Evolutionary conservation across 2,329 filamentous ascomycete species (phyloP).

Genomic region (Thelonectria rubi): DNA sequence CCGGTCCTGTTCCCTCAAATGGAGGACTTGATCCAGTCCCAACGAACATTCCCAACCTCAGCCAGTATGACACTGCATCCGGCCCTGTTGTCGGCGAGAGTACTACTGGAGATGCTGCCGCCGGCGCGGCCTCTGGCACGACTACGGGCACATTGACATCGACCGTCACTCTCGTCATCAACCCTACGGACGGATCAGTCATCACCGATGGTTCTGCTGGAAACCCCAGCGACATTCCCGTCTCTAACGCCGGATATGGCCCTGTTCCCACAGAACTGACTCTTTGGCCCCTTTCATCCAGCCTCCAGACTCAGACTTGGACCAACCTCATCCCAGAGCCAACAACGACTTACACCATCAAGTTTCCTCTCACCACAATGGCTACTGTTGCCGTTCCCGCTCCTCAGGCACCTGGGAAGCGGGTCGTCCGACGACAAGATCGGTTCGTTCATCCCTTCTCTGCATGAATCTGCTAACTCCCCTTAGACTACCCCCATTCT

Average conservation of each 20-base stretch:
- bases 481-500: constrained; percentile 30
- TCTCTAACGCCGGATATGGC: constrained; percentile 37
- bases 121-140: constrained; percentile 30
- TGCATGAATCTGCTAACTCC: constrained; percentile 20
- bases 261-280: constrained; percentile 33
- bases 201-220: constrained; percentile 31
- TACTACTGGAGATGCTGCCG: constrained; percentile 31
- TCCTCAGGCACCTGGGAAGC: constrained; percentile 28
- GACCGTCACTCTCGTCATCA: constrained; percentile 39
- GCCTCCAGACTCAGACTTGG: constrained; percentile 50
- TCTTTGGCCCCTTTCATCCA: constrained; percentile 39
- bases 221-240: constrained; percentile 30
- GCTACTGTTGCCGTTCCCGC: constrained; percentile 45
- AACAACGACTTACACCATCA: constrained; percentile 53
- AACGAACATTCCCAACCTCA: constrained; percentile 36
- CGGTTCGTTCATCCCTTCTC: constrained; percentile 34
- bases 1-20: constrained; percentile 29
- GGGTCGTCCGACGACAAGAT: constrained; percentile 43
- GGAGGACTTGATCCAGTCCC: constrained; percentile 16
- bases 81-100: constrained; percentile 34
- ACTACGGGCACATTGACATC: constrained; percentile 37
- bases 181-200: constrained; percentile 34
- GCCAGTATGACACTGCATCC: constrained; percentile 39
- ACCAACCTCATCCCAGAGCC: constrained; percentile 50
- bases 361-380: constrained; percentile 51